phyloP scores from a whole-genome alignment of 2,329 filamentous ascomycete species.

The Pseudomassariella vexata region DNA sequence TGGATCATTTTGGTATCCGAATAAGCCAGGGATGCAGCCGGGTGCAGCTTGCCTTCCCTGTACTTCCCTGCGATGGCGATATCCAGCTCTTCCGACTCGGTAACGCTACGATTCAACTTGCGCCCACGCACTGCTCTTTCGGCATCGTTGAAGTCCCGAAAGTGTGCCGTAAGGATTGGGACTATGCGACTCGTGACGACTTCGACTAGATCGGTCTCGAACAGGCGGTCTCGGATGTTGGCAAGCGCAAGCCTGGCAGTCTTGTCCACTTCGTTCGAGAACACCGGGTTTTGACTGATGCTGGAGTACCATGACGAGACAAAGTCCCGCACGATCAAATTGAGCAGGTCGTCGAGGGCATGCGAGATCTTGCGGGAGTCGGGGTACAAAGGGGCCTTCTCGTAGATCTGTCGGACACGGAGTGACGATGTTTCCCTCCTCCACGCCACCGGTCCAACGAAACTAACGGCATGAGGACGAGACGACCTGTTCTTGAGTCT shows the following conservation, averaged over 20 bases:
- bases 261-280: constrained; percentile 81
- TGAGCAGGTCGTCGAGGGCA: constrained; percentile 73
- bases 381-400: constrained; percentile 64
- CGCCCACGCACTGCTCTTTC: constrained; percentile 81
- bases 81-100: constrained; percentile 93
- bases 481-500: constrained; percentile 29
- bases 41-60: constrained; percentile 79
- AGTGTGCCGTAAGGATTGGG: constrained; percentile 81
- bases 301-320: constrained; percentile 81
- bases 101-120: constrained; percentile 82
- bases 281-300: constrained; percentile 76
- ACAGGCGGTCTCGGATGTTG: constrained; percentile 65
- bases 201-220: constrained; percentile 77
- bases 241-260: constrained; percentile 68
- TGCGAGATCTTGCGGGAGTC: constrained; percentile 72
- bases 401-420: constrained; percentile 60
- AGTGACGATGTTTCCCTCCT: constrained; percentile 61
- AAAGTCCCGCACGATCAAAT: constrained; percentile 75
- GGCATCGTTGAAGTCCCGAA: constrained; percentile 86
- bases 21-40: constrained; percentile 76
- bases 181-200: constrained; percentile 75
- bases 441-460: constrained; percentile 63
- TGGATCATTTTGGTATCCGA: constrained; percentile 80
- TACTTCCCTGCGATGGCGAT: constrained; percentile 94
- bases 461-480: constrained; percentile 45